Evolutionary conservation across 345 rosid species (phyloP).

Genomic region (Bruguiera parviflora): DNA sequence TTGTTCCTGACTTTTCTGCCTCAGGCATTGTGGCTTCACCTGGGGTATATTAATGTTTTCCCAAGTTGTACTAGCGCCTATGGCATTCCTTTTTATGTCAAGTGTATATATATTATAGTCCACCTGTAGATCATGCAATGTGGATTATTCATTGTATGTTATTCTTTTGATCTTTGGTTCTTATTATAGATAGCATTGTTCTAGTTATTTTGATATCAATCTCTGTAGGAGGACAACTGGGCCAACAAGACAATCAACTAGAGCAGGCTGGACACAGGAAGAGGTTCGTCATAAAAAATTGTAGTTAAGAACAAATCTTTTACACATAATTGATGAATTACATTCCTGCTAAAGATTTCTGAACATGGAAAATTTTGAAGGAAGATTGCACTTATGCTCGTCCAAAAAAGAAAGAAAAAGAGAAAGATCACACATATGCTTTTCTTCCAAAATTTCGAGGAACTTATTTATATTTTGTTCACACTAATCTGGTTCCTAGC

Average conservation of each 20-base stretch:
- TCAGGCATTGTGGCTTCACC: too few relatives aligned
- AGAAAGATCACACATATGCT: neutral
- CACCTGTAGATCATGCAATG: neutral
- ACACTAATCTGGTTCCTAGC: neutral
- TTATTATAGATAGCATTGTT: neutral
- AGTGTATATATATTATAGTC: too few relatives aligned
- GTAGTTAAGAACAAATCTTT: neutral
- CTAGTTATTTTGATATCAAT: neutral
- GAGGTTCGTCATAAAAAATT: conserved; percentile 30
- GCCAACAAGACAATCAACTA: conserved; percentile 28
- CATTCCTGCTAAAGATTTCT: neutral
- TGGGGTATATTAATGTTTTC: neutral
- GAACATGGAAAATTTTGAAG: neutral
- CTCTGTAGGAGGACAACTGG: conserved; percentile 28
- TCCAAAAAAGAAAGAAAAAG: too few relatives aligned
- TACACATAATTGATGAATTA: neutral
- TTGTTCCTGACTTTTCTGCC: neutral
- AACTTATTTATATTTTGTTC: neutral
- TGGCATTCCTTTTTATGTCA: neutral
- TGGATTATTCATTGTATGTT: neutral
- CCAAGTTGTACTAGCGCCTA: neutral
- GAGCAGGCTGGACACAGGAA: conserved; percentile 43
- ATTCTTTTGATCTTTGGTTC: neutral
- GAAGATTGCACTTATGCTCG: neutral
- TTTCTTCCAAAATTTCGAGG: neutral